phyloP scores from a whole-genome alignment of 1,139 yeast species.

The Pichia sp. region DNA sequence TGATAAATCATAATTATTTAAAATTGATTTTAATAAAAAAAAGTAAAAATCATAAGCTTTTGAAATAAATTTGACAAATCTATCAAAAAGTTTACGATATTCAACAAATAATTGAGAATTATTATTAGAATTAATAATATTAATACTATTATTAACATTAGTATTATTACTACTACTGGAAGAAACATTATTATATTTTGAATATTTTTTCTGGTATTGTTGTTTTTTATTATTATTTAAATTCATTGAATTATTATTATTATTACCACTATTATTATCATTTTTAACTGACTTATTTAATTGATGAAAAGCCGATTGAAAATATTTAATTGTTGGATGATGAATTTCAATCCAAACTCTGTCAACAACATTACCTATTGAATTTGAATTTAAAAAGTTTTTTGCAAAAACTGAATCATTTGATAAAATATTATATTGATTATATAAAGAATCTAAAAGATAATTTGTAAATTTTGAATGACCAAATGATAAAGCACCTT shows the following conservation, averaged over 20 bases:
- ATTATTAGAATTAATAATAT: background rate
- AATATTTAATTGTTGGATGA: constrained; percentile 57
- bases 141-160: background rate
- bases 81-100: constrained; percentile 48
- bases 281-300: constrained; percentile 15
- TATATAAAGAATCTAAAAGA: constrained; percentile 33
- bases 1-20: constrained; percentile 34
- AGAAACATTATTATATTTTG: constrained; percentile 18
- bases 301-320: constrained; percentile 37
- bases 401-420: background rate
- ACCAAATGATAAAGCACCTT: constrained; percentile 40
- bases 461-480: constrained; percentile 39
- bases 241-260: too few species aligned
- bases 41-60: constrained; percentile 43
- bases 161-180: constrained; percentile 1
- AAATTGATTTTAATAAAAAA: constrained; percentile 34
- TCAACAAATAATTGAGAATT: constrained; percentile 39
- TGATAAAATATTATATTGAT: constrained; percentile 4
- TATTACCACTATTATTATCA: too few species aligned
- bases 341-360: constrained; percentile 55
- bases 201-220: constrained; percentile 1
- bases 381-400: background rate
- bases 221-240: constrained; percentile 1
- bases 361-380: constrained; percentile 33
- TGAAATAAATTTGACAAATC: constrained; percentile 43